Conservation (phyloP, 352 stramenopile species). For the Globisporangium acanthophoron region DNA sequence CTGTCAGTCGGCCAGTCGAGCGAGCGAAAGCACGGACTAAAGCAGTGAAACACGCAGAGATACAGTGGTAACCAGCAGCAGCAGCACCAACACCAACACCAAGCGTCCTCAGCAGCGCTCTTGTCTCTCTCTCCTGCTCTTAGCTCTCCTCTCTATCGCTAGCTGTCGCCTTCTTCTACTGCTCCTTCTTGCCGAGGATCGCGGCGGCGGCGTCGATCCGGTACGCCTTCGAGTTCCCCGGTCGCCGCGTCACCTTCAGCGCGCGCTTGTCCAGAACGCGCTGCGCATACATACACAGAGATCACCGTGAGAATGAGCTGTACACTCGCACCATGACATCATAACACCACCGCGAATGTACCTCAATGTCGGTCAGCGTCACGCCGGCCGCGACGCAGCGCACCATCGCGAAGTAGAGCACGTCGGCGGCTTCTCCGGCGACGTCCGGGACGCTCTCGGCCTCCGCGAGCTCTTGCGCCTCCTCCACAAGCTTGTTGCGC, state of each 20-base stretch:
- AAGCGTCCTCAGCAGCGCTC: background rate
- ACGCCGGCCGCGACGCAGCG: slow-evolving; percentile 88
- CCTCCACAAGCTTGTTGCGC: slow-evolving; percentile 95
- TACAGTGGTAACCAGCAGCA: background rate
- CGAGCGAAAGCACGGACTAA: slow-evolving; percentile 1
- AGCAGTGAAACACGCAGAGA: background rate
- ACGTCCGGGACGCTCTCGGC: slow-evolving; percentile 84
- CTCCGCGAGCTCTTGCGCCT: slow-evolving; percentile 92
- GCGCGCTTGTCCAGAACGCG: slow-evolving; percentile 89
- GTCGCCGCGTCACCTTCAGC: slow-evolving; percentile 89
- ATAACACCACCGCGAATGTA: slow-evolving; percentile 14
- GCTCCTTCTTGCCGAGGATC: slow-evolving; percentile 54
- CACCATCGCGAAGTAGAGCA: slow-evolving; percentile 96
- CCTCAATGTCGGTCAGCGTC: slow-evolving; percentile 90
- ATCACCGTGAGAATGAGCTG: background rate
- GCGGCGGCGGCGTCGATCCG: slow-evolving; percentile 75
- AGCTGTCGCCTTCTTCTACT: slow-evolving; percentile 1
- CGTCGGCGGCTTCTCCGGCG: slow-evolving; percentile 92
- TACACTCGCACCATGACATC: background rate
- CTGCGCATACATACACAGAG: slow-evolving; percentile 18
- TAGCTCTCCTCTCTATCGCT: background rate
- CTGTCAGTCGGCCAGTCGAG: background rate
- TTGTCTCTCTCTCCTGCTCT: background rate
- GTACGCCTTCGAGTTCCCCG: slow-evolving; percentile 85
- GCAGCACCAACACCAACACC: too few species aligned